phyloP scores from a whole-genome alignment of 768 basidiomycete species.

The Plicaturopsis crispa region DNA sequence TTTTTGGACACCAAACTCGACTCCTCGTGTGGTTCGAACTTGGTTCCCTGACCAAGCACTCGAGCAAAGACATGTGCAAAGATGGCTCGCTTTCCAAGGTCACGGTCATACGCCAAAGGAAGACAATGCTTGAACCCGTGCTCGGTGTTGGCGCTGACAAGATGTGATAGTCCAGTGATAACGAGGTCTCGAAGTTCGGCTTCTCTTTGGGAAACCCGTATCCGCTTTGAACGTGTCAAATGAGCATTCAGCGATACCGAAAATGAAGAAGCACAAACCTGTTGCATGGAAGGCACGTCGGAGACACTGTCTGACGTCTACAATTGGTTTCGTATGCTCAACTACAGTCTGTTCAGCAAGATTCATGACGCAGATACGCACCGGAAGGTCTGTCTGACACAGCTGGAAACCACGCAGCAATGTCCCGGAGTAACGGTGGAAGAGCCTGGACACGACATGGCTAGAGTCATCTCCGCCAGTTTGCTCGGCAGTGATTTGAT shows the following conservation, averaged over 20 bases:
- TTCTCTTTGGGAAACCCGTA: conserved; percentile 38
- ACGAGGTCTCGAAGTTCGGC: conserved; percentile 68
- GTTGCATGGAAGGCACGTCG: conserved; percentile 38
- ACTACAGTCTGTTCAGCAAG: neutral
- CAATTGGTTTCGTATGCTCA: neutral
- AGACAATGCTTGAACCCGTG: conserved; percentile 87
- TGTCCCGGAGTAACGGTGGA: conserved; percentile 67
- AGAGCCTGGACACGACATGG: conserved; percentile 69
- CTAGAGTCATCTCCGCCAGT: conserved; percentile 55
- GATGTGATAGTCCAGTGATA: conserved; percentile 72
- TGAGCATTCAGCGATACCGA: conserved; percentile 1
- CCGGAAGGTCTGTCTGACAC: conserved; percentile 38
- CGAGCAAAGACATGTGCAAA: conserved; percentile 82
- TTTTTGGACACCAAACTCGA: conserved; percentile 35
- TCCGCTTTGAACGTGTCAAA: conserved; percentile 24
- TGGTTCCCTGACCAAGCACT: conserved; percentile 73
- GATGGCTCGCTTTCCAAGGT: conserved; percentile 63
- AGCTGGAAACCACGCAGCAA: conserved; percentile 56
- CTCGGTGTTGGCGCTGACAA: conserved; percentile 80
- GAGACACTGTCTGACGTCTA: conserved; percentile 45
- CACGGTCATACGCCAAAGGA: conserved; percentile 65
- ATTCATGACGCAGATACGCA: conserved; percentile 15
- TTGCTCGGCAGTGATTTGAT: conserved; percentile 33
- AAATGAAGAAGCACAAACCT: conserved; percentile 22
- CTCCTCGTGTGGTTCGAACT: conserved; percentile 58